phyloP scores from a whole-genome alignment of 176 grass and related monocot genomes.

The Leersia perrieri region DNA sequence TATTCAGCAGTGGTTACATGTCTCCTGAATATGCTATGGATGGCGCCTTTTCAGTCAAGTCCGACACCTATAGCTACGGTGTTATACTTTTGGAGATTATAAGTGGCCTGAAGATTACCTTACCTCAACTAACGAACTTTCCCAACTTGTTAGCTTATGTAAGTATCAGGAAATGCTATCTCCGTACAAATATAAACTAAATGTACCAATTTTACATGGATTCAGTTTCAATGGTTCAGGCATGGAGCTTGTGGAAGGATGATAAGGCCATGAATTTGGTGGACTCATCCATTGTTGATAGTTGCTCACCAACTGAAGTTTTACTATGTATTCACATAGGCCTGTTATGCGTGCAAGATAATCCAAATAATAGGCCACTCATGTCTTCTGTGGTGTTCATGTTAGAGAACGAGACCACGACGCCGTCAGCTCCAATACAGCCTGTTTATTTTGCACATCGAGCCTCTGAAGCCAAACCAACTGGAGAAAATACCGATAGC shows the following conservation, averaged over 20 bases:
- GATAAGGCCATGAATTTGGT: conserved; percentile 36
- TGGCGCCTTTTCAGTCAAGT: conserved; percentile 58
- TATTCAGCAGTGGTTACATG: conserved; percentile 32
- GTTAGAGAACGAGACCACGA: conserved; percentile 31
- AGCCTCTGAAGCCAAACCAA: not conserved
- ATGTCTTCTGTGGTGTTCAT: conserved; percentile 51
- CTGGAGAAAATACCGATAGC: conserved; percentile 11
- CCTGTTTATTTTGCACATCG: conserved; percentile 36
- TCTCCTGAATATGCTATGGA: conserved; percentile 75
- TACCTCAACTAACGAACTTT: not conserved
- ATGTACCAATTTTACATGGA: not conserved
- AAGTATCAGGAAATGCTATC: not conserved
- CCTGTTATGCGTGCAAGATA: no score
- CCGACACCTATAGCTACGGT: conserved; percentile 53
- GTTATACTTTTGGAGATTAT: conserved; percentile 60
- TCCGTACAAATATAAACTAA: not conserved
- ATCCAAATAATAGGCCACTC: conserved; percentile 54
- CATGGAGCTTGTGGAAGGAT: conserved; percentile 59
- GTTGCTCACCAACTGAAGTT: conserved; percentile 15
- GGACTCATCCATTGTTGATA: conserved; percentile 20
- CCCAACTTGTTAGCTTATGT: conserved; percentile 52
- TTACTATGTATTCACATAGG: conserved; percentile 46
- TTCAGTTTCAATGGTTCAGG: conserved; percentile 23
- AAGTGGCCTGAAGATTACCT: conserved; percentile 51
- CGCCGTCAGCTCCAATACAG: conserved; percentile 32